Percentiles rank a stretch among this genome's conserved stretches.
phyloP scores from a whole-genome alignment of 768 basidiomycete genomes.

The Dentipellis fragilis region DNA sequence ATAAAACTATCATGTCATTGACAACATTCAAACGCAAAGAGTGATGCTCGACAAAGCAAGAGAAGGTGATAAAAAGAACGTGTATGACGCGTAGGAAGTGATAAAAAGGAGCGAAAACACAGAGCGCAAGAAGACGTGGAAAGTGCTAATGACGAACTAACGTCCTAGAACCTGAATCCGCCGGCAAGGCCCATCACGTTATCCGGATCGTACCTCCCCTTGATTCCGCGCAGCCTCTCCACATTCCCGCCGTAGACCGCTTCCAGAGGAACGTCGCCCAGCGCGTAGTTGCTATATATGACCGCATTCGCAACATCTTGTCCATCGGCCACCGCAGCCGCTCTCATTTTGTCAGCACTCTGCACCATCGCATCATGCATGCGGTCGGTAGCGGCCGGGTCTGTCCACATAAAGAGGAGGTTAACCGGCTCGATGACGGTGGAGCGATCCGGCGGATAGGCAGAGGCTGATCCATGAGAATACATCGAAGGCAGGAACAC shows the following conservation, averaged over 20 bases:
- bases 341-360: constrained; percentile 28
- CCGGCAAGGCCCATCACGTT: constrained; percentile 58
- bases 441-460: constrained; percentile 13
- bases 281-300: constrained; percentile 54
- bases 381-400: constrained; percentile 27
- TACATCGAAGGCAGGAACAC: constrained; percentile 3
- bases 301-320: constrained; percentile 29
- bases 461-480: constrained; percentile 7
- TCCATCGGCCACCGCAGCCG: constrained; percentile 31
- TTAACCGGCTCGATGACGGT: background rate
- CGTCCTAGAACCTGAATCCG: constrained; percentile 40
- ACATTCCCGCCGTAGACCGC: constrained; percentile 43
- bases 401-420: constrained; percentile 32
- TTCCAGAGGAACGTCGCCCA: constrained; percentile 37
- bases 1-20: too few relatives aligned
- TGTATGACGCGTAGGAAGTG: background rate
- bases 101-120: constrained; percentile 7
- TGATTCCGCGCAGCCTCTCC: constrained; percentile 27
- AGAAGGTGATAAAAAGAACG: background rate
- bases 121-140: background rate
- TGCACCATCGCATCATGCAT: constrained; percentile 35
- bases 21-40: too few relatives aligned
- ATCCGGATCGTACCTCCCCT: constrained; percentile 38
- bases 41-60: too few relatives aligned
- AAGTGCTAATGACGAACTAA: background rate